A percentile compares a stretch with the other conserved stretches of the same genome.
These are phyloP conservation scores for Usnea hakonensis DNA, from an alignment of 495 filamentous ascomycete species.

Conservation along the genomic window DNA sequence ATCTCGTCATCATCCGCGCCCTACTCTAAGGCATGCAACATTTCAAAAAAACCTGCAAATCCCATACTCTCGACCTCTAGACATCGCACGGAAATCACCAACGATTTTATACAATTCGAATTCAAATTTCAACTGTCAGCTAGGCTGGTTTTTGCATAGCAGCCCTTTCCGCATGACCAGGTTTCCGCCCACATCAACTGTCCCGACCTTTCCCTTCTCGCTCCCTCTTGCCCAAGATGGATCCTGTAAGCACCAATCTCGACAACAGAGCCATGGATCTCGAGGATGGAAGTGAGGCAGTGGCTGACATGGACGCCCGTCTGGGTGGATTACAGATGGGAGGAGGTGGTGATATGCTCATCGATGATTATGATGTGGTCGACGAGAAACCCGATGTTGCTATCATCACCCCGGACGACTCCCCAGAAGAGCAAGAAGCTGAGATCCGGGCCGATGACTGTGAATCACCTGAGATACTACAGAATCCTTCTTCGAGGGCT, in stretches of 20 bases:
- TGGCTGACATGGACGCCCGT: slow-evolving; percentile 27
- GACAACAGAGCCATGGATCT: slow-evolving; percentile 17
- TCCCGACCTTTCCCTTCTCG: slow-evolving; percentile 3
- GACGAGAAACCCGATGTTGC: slow-evolving; percentile 77
- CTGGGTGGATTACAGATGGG: slow-evolving; percentile 60
- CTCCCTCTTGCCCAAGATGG: slow-evolving; percentile 21
- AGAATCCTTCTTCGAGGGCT: background rate
- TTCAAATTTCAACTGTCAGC: background rate
- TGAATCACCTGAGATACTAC: slow-evolving; percentile 34
- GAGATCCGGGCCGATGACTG: slow-evolving; percentile 63
- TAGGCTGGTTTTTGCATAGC: background rate
- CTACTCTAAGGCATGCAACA: background rate
- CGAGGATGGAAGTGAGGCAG: slow-evolving; percentile 12
- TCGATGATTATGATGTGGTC: slow-evolving; percentile 57
- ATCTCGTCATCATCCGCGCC: slow-evolving; percentile 10
- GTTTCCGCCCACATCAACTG: slow-evolving; percentile 5
- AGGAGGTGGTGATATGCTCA: slow-evolving; percentile 57
- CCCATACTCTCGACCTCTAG: background rate
- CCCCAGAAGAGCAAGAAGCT: slow-evolving; percentile 43
- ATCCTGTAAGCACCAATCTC: slow-evolving; percentile 28
- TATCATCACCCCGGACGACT: slow-evolving; percentile 68
- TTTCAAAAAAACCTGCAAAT: background rate
- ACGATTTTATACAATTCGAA: background rate
- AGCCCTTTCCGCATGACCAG: slow-evolving; percentile 9
- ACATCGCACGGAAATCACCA: background rate